A percentile compares a stretch with the other conserved stretches of the same genome.
phyloP scores from a whole-genome alignment of 345 rosid species.

The Murraya koenigii region DNA sequence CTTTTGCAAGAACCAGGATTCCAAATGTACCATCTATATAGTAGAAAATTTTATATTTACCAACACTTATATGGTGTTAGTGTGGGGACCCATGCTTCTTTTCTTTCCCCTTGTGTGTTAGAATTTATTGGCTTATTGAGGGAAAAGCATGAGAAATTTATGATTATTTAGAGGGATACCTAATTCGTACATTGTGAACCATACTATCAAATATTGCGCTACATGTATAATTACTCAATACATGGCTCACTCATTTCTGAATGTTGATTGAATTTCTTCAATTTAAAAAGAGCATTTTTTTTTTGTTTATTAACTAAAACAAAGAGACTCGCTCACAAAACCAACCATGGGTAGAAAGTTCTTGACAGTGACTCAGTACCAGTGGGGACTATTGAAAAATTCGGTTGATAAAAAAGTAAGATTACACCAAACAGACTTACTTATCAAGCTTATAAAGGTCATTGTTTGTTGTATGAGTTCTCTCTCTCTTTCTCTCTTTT shows the following conservation, averaged over 20 bases:
- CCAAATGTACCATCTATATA: not conserved
- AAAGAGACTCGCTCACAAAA: not conserved
- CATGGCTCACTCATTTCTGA: too few species aligned
- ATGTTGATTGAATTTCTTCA: not conserved
- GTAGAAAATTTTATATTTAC: not conserved
- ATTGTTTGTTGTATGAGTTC: not conserved
- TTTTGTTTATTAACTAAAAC: not conserved
- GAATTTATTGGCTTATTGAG: not conserved
- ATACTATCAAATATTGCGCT: too few species aligned
- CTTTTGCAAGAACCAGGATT: not conserved
- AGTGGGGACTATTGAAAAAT: not conserved
- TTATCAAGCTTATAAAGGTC: not conserved
- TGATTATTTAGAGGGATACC: not conserved
- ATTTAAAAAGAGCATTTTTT: too few species aligned
- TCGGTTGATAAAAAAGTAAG: not conserved
- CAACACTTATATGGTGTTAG: not conserved
- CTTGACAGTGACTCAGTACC: constrained; percentile 16
- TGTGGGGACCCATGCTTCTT: not conserved
- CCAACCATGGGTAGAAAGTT: not conserved
- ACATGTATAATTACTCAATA: too few species aligned
- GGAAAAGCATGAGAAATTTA: not conserved
- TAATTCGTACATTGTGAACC: too few species aligned
- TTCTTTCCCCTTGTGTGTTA: not conserved
- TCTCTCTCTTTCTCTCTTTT: not conserved
- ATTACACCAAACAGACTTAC: not conserved